Evolutionary conservation across 1,284 basidiomycete species (phyloP).

Genomic region (Microbotryum violaceum): DNA sequence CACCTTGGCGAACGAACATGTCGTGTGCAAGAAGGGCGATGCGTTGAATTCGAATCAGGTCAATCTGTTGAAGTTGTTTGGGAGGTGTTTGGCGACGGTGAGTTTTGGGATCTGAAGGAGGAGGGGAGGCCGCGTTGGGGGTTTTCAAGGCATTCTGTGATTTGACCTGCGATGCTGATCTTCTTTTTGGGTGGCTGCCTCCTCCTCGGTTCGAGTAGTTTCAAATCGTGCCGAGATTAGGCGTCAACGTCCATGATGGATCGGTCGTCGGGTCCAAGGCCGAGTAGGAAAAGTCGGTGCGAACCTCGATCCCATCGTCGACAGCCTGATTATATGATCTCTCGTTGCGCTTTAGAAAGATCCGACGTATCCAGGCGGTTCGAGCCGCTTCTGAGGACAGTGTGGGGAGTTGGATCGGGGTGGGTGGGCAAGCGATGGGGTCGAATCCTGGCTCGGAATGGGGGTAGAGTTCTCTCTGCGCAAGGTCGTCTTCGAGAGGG

Average conservation of each 20-base stretch:
- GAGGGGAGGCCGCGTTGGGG: neutral
- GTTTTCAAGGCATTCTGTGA: neutral
- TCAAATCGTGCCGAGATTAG: constrained; percentile 28
- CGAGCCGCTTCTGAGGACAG: too few relatives aligned
- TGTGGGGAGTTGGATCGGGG: too few relatives aligned
- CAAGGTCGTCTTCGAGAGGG: too few relatives aligned
- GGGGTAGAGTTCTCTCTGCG: too few relatives aligned
- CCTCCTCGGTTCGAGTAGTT: constrained; percentile 6
- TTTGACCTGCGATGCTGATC: neutral
- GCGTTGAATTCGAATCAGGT: constrained; percentile 59
- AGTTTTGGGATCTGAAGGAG: neutral
- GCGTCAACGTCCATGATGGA: constrained; percentile 26
- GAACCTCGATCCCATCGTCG: too few relatives aligned
- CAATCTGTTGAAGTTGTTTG: constrained; percentile 78
- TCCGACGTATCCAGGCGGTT: too few relatives aligned
- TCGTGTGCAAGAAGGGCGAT: constrained; percentile 77
- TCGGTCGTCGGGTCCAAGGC: constrained; percentile 14
- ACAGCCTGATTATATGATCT: too few relatives aligned
- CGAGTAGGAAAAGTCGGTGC: neutral
- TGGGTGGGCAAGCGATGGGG: too few relatives aligned
- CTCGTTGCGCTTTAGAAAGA: too few relatives aligned
- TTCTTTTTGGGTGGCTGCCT: neutral
- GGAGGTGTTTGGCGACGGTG: constrained; percentile 66
- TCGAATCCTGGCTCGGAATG: too few relatives aligned
- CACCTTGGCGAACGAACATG: constrained; percentile 64